Conservation (phyloP, 306 rosid genomes). For the Luffa acutangula region DNA sequence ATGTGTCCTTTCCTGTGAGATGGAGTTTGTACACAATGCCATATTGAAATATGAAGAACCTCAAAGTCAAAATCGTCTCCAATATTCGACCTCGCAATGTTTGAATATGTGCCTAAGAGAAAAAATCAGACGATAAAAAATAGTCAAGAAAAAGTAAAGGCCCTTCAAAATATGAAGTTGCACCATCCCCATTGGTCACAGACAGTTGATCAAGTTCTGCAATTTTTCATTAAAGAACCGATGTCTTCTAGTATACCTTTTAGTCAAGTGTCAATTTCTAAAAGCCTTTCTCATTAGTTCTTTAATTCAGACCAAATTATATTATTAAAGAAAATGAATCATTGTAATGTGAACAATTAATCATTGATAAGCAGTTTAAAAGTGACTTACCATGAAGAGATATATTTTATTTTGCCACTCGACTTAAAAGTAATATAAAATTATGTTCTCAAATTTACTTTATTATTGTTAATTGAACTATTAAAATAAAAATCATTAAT, state of each 20-base stretch:
- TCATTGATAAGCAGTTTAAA: background rate
- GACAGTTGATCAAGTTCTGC: background rate
- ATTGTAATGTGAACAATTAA: background rate
- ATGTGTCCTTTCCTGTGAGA: constrained; percentile 59
- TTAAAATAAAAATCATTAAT: background rate
- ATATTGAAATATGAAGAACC: constrained; percentile 72
- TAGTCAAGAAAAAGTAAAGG: background rate
- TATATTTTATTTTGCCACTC: too few species aligned
- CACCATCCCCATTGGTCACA: background rate
- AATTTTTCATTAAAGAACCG: background rate
- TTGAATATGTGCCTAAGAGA: constrained; percentile 68
- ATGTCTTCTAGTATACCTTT: background rate
- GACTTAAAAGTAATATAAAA: background rate
- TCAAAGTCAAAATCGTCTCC: constrained; percentile 79
- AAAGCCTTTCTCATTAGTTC: background rate
- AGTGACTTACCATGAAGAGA: background rate
- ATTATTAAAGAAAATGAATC: background rate
- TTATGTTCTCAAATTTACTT: background rate
- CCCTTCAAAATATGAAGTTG: background rate
- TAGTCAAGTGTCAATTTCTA: background rate
- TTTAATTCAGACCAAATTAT: background rate
- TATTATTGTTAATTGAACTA: background rate
- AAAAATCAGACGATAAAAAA: constrained; percentile 9
- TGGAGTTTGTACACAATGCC: constrained; percentile 88
- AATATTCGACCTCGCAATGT: constrained; percentile 80